phyloP scores from a whole-genome alignment of 2,329 filamentous ascomycete species.

The Diaporthe longicolla region DNA sequence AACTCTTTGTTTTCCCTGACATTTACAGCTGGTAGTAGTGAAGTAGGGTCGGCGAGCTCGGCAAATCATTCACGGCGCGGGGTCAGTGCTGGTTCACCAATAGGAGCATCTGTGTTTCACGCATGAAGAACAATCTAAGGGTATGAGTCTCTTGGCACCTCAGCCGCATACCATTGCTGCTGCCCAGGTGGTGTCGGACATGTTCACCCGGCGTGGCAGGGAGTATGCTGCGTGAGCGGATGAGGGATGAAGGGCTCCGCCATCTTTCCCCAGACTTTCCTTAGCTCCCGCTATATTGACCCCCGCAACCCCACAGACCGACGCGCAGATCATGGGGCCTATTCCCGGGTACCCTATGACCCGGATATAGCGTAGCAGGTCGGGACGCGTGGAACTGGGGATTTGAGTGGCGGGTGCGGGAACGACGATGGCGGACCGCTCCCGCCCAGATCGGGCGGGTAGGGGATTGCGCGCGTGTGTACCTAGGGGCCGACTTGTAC shows the following conservation, averaged over 20 bases:
- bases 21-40: constrained; percentile 40
- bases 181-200: constrained; percentile 14
- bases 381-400: too few relatives aligned
- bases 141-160: too few relatives aligned
- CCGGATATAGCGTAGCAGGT: background rate
- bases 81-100: background rate
- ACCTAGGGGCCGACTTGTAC: background rate
- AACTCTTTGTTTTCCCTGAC: constrained; percentile 43
- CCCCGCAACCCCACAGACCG: background rate
- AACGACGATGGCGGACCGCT: background rate
- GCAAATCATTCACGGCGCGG: background rate
- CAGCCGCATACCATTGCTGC: too few relatives aligned
- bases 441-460: background rate
- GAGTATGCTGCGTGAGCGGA: background rate
- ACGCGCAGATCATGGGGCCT: background rate
- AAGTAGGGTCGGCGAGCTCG: background rate
- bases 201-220: background rate
- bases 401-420: background rate
- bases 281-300: background rate
- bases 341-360: background rate
- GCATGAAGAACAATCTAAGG: background rate
- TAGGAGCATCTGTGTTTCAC: background rate
- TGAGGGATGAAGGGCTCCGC: constrained; percentile 1
- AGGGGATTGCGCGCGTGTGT: background rate
- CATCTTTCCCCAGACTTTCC: constrained; percentile 27